Evolutionary conservation across 2,329 filamentous ascomycete species (phyloP).

Genomic region (Scedosporium minutisporum): DNA sequence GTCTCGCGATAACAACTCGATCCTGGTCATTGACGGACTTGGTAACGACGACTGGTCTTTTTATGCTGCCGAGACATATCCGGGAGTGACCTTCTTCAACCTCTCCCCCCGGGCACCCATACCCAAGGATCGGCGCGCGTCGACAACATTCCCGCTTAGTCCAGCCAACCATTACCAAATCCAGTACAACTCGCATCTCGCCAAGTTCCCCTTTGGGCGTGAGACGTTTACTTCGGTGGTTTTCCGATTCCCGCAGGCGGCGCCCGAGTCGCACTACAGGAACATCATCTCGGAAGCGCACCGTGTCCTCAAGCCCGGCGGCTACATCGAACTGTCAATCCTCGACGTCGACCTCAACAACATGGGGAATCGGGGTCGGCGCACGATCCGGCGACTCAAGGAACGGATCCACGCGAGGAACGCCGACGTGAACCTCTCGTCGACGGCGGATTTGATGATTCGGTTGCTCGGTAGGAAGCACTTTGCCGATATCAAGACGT

Average conservation of each 20-base stretch:
- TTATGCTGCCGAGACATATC: conserved; percentile 73
- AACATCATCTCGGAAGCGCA: conserved; percentile 66
- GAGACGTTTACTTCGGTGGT: conserved; percentile 70
- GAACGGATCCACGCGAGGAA: conserved; percentile 55
- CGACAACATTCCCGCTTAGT: conserved; percentile 41
- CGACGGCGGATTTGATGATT: conserved; percentile 51
- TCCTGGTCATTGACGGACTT: conserved; percentile 72
- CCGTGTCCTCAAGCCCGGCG: conserved; percentile 67
- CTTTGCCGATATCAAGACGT: conserved; percentile 64
- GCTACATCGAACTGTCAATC: conserved; percentile 69
- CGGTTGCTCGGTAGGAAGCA: conserved; percentile 58
- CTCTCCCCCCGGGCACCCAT: conserved; percentile 50
- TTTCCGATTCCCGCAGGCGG: conserved; percentile 64
- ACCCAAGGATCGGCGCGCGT: conserved; percentile 31
- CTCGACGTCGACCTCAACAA: conserved; percentile 74
- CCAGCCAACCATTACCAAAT: conserved; percentile 69
- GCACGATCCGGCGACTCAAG: conserved; percentile 61
- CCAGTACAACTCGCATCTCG: conserved; percentile 50
- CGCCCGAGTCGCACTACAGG: conserved; percentile 58
- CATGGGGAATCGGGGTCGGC: conserved; percentile 64
- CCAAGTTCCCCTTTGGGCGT: conserved; percentile 64
- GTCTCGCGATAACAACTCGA: conserved; percentile 43
- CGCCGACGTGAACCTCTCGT: conserved; percentile 49
- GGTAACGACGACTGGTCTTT: conserved; percentile 87
- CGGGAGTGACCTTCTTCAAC: conserved; percentile 66